These are phyloP conservation scores for Hericium coralloides DNA, from an alignment of 768 basidiomycete species.

Conservation along the genomic window DNA sequence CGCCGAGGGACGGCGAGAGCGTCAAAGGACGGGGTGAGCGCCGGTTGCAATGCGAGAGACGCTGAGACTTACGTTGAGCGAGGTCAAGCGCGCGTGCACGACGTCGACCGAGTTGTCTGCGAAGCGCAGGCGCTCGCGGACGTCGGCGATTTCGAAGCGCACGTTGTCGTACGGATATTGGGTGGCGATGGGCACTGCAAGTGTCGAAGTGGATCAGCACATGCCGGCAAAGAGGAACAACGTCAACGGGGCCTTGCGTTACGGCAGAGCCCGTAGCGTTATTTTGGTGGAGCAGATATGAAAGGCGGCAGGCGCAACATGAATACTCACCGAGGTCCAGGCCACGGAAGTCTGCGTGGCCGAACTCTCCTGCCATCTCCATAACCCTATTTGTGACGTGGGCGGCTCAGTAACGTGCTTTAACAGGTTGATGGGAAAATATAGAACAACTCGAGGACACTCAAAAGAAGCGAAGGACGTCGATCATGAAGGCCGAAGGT, in stretches of 20 bases:
- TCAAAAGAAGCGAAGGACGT: background rate
- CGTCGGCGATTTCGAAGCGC: constrained; percentile 59
- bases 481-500: background rate
- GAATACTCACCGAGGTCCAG: constrained; percentile 61
- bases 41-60: no score
- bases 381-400: constrained; percentile 43
- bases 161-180: constrained; percentile 53
- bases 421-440: background rate
- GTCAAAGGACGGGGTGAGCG: background rate
- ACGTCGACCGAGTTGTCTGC: constrained; percentile 48
- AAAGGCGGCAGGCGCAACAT: no score
- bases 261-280: no score
- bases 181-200: constrained; percentile 61
- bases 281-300: no score
- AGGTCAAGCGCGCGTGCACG: constrained; percentile 53
- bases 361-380: constrained; percentile 64
- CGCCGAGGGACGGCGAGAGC: background rate
- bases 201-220: background rate
- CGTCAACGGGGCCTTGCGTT: background rate
- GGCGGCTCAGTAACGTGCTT: constrained; percentile 1
- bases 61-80: constrained; percentile 45
- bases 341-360: constrained; percentile 55
- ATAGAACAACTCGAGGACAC: constrained; percentile 5
- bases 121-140: constrained; percentile 41
- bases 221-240: constrained; percentile 4